Percentiles rank a stretch among this genome's conserved stretches.
Evolutionary conservation across 306 rosid species (phyloP).

Genomic region (Rosa lucieae): DNA sequence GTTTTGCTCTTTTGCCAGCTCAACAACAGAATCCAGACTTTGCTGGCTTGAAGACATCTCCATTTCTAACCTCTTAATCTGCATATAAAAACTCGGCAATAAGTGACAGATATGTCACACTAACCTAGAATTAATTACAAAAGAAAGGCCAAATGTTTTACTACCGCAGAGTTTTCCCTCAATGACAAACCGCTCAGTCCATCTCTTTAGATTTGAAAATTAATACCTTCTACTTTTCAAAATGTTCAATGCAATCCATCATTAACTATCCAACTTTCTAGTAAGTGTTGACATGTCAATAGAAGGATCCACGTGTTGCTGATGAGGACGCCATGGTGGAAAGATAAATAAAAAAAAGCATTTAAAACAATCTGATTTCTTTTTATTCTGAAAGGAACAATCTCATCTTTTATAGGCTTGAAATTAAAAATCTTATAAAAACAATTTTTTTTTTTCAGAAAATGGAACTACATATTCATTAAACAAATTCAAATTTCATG

Average conservation of each 20-base stretch:
- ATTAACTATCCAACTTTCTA: background rate
- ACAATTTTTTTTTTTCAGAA: background rate
- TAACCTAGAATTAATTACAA: background rate
- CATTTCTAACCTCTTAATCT: slow-evolving; percentile 77
- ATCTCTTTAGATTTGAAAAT: background rate
- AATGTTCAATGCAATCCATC: no score
- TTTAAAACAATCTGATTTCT: no score
- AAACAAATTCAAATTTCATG: no score
- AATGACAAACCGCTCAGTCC: background rate
- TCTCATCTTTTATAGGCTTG: background rate
- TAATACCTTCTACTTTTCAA: background rate
- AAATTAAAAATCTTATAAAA: no score
- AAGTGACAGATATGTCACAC: slow-evolving; percentile 16
- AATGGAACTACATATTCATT: background rate
- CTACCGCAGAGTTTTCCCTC: background rate
- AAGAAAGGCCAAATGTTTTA: background rate
- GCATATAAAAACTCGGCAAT: slow-evolving; percentile 21
- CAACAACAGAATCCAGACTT: slow-evolving; percentile 67
- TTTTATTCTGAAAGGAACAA: background rate
- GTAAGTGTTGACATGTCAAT: background rate
- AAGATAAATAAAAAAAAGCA: no score
- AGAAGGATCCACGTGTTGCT: background rate
- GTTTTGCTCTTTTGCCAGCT: slow-evolving; percentile 73
- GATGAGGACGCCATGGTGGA: background rate
- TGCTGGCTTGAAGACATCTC: slow-evolving; percentile 79